Conservation (phyloP, 1,139 yeast species). For the Candida neerlandica region DNA sequence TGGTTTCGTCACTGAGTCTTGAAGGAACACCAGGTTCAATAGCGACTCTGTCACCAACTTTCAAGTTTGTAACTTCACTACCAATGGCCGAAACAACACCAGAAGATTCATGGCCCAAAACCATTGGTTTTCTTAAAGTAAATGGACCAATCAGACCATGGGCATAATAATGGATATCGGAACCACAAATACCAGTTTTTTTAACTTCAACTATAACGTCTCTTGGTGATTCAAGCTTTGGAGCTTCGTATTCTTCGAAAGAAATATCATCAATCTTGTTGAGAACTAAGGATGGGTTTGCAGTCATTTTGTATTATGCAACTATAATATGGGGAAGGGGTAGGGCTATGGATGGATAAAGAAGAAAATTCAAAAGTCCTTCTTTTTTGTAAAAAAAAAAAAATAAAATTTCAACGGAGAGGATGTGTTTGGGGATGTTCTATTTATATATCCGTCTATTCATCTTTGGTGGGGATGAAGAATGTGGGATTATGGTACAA, state of each 20-base stretch:
- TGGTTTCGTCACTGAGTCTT: constrained; percentile 71
- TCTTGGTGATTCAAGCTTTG: constrained; percentile 60
- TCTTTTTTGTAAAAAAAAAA: too few species aligned
- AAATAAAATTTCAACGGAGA: too few species aligned
- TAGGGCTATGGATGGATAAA: neutral
- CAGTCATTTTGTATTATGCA: constrained; percentile 17
- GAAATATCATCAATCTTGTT: constrained; percentile 64
- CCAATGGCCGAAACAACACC: constrained; percentile 75
- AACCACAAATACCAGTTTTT: constrained; percentile 84
- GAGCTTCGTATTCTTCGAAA: constrained; percentile 67
- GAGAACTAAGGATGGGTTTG: constrained; percentile 72
- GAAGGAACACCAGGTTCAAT: constrained; percentile 77
- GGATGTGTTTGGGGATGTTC: too few species aligned
- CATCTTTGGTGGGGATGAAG: neutral
- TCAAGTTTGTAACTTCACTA: constrained; percentile 54
- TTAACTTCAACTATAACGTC: constrained; percentile 76
- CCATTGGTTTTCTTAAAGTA: constrained; percentile 64
- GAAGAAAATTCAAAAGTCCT: neutral
- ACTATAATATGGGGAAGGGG: too few species aligned
- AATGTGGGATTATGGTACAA: neutral
- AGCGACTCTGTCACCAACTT: constrained; percentile 81
- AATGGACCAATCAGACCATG: constrained; percentile 80
- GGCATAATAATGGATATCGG: constrained; percentile 81
- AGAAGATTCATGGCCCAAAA: constrained; percentile 76
- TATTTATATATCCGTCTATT: too few species aligned